Evolutionary conservation across 352 stramenopile species (phyloP), one percentile per base, ranked within the genome.

Genomic region (Nothophytophthora sp.): DNA sequence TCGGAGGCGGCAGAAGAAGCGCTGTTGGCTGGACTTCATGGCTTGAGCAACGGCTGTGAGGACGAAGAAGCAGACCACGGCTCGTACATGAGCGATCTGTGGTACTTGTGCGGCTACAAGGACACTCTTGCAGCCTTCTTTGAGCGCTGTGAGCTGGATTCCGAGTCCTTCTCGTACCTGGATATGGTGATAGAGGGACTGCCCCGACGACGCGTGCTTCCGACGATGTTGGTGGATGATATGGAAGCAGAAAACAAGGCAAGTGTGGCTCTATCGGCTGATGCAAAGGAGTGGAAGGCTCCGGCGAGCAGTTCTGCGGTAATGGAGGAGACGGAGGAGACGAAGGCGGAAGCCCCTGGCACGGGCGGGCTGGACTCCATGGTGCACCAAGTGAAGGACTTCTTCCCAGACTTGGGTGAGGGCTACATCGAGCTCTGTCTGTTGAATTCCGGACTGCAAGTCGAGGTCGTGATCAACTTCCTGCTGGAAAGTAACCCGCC

Each of bases 51-150:
- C 50, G 72, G 75, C 37, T 77, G 65, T 7, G 50, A 77, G 27
- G 63, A 81, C 4, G 55, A 86, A 3, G 57, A 69, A 2, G 54
- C 61, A 0, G 81, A 94, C 46, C 67, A 80, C 27, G 83, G 81
- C 12, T 88, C 81, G 49, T 85, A 76, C 29, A 24, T 94, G 37
- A 90, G 78, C 29, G 83, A 94, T 53, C 45, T 91, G 19, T 90
- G 78, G 77, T 58, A 76, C 45, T 50, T 90, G 13, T 84, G 66
- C 25, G 60, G 64, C 22, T 87, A 86, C 51, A 84, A 92, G 63
- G 49, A 75, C 9, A 89, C 76, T n/a, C 54, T 85, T 3, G 30
- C 64, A 6, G 55, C 60, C 15, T 88, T 70, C 33, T 83, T 93
- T 28, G 71, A 81, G 20, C 45, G 63, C 0, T 64, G 68, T 20